Evolutionary conservation across 805 yeast genomes (phyloP).

Genomic region (Nakazawaea pomicola): DNA sequence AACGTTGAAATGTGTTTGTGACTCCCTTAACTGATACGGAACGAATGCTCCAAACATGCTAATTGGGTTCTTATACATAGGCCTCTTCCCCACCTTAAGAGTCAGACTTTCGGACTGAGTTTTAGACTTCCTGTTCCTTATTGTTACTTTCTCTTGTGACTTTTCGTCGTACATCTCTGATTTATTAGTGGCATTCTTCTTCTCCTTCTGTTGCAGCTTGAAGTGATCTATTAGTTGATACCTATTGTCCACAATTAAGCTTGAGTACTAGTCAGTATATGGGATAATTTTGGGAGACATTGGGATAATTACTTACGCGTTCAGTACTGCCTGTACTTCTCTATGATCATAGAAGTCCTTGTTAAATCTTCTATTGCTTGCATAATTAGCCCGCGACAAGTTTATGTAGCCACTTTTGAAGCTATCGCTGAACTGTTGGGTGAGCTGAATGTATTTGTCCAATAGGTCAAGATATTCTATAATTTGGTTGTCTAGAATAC

Average conservation of each 20-base stretch:
- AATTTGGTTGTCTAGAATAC: constrained; percentile 5
- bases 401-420: constrained; percentile 33
- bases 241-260: background rate
- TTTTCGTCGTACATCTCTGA: background rate
- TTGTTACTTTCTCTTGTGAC: background rate
- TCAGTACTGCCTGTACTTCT: constrained; percentile 14
- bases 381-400: constrained; percentile 39
- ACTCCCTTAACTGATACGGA: constrained; percentile 28
- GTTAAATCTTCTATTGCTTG: constrained; percentile 16
- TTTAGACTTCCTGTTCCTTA: constrained; percentile 7
- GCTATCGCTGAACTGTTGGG: constrained; percentile 18
- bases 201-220: background rate
- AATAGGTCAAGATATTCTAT: constrained; percentile 26
- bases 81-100: background rate
- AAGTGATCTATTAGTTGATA: background rate
- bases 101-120: no score
- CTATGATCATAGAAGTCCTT: constrained; percentile 19
- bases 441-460: constrained; percentile 28
- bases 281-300: no score
- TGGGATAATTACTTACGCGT: constrained; percentile 13
- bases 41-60: constrained; percentile 34
- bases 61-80: constrained; percentile 21
- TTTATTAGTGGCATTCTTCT: background rate
- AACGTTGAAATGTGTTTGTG: constrained; percentile 23
- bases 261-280: no score